Evolutionary conservation across 495 filamentous ascomycete genomes (phyloP).

Genomic region (Aspergillus ellipticus): DNA sequence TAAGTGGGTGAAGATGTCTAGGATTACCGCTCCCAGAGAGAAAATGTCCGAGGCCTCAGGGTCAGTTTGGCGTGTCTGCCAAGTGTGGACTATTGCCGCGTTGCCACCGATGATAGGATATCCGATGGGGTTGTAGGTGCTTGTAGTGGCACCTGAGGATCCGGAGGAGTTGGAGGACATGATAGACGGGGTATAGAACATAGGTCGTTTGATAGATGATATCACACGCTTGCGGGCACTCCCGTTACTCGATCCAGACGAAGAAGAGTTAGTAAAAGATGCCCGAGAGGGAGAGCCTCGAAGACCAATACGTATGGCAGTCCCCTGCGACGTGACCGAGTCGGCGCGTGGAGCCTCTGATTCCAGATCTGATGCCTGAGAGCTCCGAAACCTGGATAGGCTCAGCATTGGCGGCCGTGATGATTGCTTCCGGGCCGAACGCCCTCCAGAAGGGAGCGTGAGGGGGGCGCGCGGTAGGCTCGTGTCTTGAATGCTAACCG

Average conservation of each 20-base stretch:
- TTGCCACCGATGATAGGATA: constrained; percentile 14
- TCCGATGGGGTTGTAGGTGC: constrained; percentile 12
- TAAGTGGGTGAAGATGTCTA: constrained; percentile 78
- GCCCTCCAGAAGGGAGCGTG: constrained; percentile 44
- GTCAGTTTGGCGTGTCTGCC: constrained; percentile 37
- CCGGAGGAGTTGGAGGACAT: constrained; percentile 31
- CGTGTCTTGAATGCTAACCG: constrained; percentile 31
- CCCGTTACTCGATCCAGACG: constrained; percentile 30
- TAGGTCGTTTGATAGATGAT: constrained; percentile 26
- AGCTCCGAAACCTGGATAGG: constrained; percentile 22
- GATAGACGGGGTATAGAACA: constrained; percentile 35
- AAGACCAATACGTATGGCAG: constrained; percentile 36
- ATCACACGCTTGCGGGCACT: constrained; percentile 21
- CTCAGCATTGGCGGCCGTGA: constrained; percentile 20
- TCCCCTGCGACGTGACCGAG: constrained; percentile 37
- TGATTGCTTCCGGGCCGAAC: constrained; percentile 36
- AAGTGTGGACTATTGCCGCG: constrained; percentile 38
- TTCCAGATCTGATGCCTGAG: constrained; percentile 18
- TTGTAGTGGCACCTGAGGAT: constrained; percentile 17
- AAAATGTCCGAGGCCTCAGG: constrained; percentile 38
- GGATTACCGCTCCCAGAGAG: constrained; percentile 39
- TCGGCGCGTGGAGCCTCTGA: constrained; percentile 25
- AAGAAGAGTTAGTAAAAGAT: constrained; percentile 35
- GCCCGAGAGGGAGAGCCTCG: constrained; percentile 34
- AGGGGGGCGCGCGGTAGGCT: constrained; percentile 18